phyloP scores from a whole-genome alignment of 2,329 filamentous ascomycete species.

The Ceratocystis smalleyi region DNA sequence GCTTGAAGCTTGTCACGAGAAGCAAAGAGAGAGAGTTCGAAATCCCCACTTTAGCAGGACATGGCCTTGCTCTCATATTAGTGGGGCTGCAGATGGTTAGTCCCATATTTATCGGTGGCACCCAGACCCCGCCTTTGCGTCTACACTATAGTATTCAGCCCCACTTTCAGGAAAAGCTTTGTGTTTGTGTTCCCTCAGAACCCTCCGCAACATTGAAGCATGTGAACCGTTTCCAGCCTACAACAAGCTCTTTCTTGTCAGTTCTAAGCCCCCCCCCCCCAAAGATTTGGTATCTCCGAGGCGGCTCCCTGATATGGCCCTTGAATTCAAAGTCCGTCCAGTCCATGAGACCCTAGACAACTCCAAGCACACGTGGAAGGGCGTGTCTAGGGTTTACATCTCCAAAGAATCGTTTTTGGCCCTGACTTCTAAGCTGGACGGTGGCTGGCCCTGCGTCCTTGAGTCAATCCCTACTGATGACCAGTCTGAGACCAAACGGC shows the following conservation, averaged over 20 bases:
- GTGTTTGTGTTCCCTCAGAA: conserved; percentile 2
- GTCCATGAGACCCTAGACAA: conserved; percentile 30
- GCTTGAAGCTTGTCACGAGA: neutral
- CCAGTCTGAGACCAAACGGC: conserved; percentile 19
- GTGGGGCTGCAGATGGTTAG: neutral
- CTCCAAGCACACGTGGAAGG: conserved; percentile 25
- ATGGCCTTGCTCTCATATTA: neutral
- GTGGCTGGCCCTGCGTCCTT: conserved; percentile 29
- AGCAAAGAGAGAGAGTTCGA: neutral
- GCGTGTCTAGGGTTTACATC: conserved; percentile 34
- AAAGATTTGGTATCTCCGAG: neutral
- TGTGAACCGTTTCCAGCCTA: neutral
- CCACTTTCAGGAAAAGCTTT: conserved; percentile 4
- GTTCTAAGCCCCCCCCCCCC: neutral
- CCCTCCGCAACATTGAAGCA: neutral
- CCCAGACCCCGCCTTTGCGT: neutral
- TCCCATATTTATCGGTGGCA: neutral
- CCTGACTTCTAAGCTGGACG: conserved; percentile 30
- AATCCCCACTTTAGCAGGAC: neutral
- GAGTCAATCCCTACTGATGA: conserved; percentile 23
- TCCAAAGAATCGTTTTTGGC: conserved; percentile 33
- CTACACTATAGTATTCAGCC: neutral
- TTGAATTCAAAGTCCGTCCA: conserved; percentile 30
- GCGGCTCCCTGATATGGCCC: conserved; percentile 20
- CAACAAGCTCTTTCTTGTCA: neutral